Evolutionary conservation across 2,329 filamentous ascomycete species (phyloP).

Genomic region (Colletotrichum endophyticum): DNA sequence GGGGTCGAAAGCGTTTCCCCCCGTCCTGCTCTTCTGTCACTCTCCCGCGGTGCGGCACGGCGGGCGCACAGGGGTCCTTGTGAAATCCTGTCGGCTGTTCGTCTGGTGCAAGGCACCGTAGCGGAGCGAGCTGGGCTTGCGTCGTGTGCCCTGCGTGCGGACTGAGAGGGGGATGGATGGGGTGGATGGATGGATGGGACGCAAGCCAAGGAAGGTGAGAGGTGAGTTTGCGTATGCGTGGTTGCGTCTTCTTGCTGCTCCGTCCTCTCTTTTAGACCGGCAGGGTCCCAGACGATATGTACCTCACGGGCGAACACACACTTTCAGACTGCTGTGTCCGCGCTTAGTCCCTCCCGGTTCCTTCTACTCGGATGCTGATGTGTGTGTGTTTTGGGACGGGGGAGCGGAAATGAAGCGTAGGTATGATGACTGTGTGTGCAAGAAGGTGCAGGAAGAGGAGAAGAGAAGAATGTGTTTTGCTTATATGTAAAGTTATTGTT

Average conservation of each 20-base stretch:
- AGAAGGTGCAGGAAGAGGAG: not conserved
- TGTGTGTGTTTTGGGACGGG: not conserved
- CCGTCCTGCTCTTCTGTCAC: not conserved
- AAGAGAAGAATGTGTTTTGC: not conserved
- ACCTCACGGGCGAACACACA: conserved; percentile 15
- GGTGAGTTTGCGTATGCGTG: not conserved
- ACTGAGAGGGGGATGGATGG: not conserved
- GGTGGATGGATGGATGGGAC: not conserved
- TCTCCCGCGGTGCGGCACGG: not conserved
- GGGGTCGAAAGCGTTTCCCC: not conserved
- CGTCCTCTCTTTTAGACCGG: not conserved
- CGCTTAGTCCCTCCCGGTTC: not conserved
- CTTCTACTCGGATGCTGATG: not conserved
- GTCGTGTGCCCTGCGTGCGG: not conserved
- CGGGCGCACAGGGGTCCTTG: not conserved
- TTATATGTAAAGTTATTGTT: not conserved
- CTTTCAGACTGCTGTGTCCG: not conserved
- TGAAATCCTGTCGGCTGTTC: not conserved
- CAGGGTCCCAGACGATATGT: conserved; percentile 21
- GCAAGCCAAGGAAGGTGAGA: not conserved
- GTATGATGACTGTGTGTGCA: not conserved
- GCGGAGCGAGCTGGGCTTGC: not conserved
- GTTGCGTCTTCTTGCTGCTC: not conserved
- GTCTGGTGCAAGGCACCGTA: not conserved
- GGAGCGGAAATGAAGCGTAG: not conserved